Evolutionary conservation across 257 asterid genomes (phyloP), one percentile per base, ranked within the genome.

Genomic region (Phtheirospermum japonicum): DNA sequence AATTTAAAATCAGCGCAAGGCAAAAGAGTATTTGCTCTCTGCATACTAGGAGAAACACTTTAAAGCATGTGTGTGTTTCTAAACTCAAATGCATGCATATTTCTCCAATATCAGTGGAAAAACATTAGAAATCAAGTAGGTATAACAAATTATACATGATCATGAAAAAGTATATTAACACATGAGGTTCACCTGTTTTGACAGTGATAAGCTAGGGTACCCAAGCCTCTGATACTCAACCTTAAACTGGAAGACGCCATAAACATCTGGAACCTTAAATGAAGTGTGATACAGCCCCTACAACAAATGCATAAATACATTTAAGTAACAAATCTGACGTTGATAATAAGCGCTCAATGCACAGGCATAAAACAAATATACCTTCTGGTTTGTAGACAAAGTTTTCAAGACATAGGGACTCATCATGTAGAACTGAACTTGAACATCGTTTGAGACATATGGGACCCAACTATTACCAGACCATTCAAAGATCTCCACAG

Each of bases 171-270:
- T 34, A 48, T 60, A 19, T 53, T 59, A 66, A 57, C 64, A 54
- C 20, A 40, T 33, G 48, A 61, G 20, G 26, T 49, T 53, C 31
- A 84, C 96, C 96, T 86, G 96, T 72, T 89, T 86, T 19, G 96
- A 73, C 49, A 89, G 84, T 50, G 82, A 76, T 73, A 89, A 68
- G 67, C 71, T 73, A 69, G 95, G 77, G 65, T 83, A 86, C 56
- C 96, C 96, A 71, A 89, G 84, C 71, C 77, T 84, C 66, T 82
- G 75, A 57, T 89, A 89, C 77, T 86, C 95, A 37, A 89, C 83
- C 80, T 89, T 89, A 55, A 89, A 89, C 86, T 86, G 94, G 83
- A 89, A 89, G 61, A 89, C 96, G 43, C 96, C 96, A 74, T 89
- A 89, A 59, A 85, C 87, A 80, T 89, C 96, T 51, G 96, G 96